Percentiles rank a stretch among this genome's conserved stretches.
phyloP scores from a whole-genome alignment of 306 rosid genomes.

The Lagenaria siceraria region DNA sequence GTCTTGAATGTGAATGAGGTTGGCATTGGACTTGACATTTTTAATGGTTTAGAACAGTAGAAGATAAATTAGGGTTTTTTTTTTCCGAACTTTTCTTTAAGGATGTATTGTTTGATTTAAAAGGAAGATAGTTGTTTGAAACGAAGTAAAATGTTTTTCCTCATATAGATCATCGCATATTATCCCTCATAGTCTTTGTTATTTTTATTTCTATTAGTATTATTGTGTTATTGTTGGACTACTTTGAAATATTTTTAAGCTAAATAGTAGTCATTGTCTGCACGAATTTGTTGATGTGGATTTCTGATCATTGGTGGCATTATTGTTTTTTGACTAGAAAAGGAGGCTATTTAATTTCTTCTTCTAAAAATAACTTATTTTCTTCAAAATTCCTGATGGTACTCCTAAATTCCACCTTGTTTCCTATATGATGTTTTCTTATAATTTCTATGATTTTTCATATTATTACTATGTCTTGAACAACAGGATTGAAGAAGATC shows the following conservation, averaged over 20 bases:
- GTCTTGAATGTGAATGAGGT: neutral
- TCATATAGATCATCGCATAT: neutral
- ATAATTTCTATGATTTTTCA: conserved; percentile 8
- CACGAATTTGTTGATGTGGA: neutral
- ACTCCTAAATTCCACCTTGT: neutral
- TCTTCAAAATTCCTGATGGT: neutral
- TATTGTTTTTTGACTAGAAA: neutral
- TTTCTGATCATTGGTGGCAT: neutral
- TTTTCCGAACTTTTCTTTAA: neutral
- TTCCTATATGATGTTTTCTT: neutral
- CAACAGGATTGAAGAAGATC: conserved; percentile 68
- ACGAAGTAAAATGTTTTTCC: neutral
- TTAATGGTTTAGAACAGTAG: neutral
- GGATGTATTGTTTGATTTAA: neutral
- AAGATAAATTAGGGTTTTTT: neutral
- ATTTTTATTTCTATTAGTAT: neutral
- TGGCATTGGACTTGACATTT: neutral
- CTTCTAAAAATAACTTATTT: neutral
- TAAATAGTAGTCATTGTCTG: neutral
- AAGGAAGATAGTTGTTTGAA: neutral
- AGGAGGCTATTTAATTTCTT: neutral
- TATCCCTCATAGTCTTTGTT: neutral
- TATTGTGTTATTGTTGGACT: neutral
- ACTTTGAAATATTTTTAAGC: neutral
- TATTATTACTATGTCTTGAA: neutral